A percentile compares a stretch with the other conserved stretches of the same genome.
Evolutionary conservation across 208 protist genomes (phyloP).

Genomic region (Porcisia deanei): DNA sequence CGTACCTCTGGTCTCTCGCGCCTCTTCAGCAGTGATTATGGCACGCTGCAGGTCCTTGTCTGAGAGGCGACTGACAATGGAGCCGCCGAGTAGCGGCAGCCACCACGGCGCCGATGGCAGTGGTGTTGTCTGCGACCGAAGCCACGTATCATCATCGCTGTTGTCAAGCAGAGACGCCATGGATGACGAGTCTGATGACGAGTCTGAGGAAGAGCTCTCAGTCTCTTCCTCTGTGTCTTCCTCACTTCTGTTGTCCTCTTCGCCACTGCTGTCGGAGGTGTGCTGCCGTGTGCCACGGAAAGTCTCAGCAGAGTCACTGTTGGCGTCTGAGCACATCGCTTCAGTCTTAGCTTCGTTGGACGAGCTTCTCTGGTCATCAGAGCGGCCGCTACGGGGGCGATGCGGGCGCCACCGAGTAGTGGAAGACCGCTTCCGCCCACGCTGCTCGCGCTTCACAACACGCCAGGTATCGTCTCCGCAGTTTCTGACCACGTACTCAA

Average conservation of each 20-base stretch:
- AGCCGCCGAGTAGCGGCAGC: conserved; percentile 57
- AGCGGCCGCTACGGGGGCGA: too few relatives aligned
- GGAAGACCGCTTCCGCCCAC: background rate
- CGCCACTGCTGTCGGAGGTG: background rate
- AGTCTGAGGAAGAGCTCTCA: conserved; percentile 7
- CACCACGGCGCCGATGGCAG: conserved; percentile 48
- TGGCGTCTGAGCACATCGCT: background rate
- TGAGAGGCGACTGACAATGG: conserved; percentile 49
- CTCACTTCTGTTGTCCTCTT: conserved; percentile 1
- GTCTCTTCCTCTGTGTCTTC: conserved; percentile 10
- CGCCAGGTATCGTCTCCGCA: conserved; percentile 16
- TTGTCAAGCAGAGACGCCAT: background rate
- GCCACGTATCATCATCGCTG: conserved; percentile 27
- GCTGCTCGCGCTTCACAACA: conserved; percentile 5
- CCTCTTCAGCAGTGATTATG: conserved; percentile 47
- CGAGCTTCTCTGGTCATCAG: background rate
- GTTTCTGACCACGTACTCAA: conserved; percentile 29
- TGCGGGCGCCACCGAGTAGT: background rate
- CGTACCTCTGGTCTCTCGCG: conserved; percentile 45
- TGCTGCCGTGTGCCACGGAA: background rate
- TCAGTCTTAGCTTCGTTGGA: background rate
- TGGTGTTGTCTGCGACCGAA: conserved; percentile 37
- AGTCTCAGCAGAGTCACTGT: background rate
- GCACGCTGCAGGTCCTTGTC: conserved; percentile 43
- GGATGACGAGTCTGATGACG: conserved; percentile 11